These are phyloP conservation scores for Eutypella sp. DNA, from an alignment of 2,329 filamentous ascomycete genomes.

Conservation along the genomic window DNA sequence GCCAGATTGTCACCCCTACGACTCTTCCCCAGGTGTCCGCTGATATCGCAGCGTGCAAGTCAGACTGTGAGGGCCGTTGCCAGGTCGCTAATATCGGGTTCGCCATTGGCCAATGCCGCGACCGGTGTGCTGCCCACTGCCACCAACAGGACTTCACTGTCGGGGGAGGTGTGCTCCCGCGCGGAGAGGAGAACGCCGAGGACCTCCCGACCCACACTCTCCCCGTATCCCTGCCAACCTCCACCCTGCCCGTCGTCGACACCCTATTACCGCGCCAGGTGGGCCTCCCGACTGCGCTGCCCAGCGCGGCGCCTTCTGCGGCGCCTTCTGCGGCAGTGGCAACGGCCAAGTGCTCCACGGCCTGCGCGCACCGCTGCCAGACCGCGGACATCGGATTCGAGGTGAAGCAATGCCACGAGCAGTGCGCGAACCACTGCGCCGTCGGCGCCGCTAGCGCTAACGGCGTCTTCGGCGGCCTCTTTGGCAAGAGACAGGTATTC, in stretches of 20 bases:
- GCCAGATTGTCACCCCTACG: background rate
- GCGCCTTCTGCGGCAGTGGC: background rate
- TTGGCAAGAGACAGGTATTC: background rate
- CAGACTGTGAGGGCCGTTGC: slow-evolving; percentile 8
- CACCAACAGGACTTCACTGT: no score
- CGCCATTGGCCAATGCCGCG: slow-evolving; percentile 4
- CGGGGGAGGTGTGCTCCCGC: no score
- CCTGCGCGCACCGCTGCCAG: slow-evolving; percentile 10
- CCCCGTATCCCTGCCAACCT: background rate
- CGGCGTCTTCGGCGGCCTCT: background rate
- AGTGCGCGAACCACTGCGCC: slow-evolving; percentile 8
- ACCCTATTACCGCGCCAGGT: background rate
- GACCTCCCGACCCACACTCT: no score
- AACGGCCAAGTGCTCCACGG: slow-evolving; percentile 10
- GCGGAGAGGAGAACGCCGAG: no score
- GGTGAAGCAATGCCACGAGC: slow-evolving; percentile 5
- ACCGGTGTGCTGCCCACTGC: slow-evolving; percentile 7
- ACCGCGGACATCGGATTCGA: slow-evolving; percentile 6
- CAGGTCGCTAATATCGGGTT: slow-evolving; percentile 8
- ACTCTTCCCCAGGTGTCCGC: background rate
- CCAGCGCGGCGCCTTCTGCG: no score
- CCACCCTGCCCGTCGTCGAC: background rate
- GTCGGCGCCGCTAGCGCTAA: no score
- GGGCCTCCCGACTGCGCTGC: background rate
- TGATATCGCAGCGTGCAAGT: slow-evolving; percentile 7